A percentile compares a stretch with the other conserved stretches of the same genome.
These are phyloP conservation scores for Passalora sequoiae DNA, from an alignment of 2,329 filamentous ascomycete species.

Conservation along the genomic window DNA sequence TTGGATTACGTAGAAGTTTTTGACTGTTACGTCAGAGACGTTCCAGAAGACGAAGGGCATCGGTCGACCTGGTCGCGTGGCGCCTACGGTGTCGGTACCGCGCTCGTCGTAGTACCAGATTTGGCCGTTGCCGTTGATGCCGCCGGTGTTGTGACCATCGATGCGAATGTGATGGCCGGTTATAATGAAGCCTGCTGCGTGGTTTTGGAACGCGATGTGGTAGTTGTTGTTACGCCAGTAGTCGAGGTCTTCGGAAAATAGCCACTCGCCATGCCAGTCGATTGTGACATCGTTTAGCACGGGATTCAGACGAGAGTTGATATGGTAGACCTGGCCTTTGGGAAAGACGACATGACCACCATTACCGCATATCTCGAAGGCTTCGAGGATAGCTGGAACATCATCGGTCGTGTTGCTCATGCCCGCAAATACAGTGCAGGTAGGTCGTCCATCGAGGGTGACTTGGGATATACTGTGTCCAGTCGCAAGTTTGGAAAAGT, in stretches of 20 bases:
- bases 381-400: constrained; percentile 39
- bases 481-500: not conserved
- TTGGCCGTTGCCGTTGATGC: constrained; percentile 52
- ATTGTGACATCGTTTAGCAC: constrained; percentile 45
- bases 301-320: constrained; percentile 48
- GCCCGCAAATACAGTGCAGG: not conserved
- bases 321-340: constrained; percentile 47
- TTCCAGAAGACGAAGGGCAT: constrained; percentile 59
- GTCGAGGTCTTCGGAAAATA: constrained; percentile 47
- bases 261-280: constrained; percentile 52
- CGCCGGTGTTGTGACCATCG: constrained; percentile 49
- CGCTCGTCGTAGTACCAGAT: constrained; percentile 50
- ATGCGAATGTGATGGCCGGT: constrained; percentile 49
- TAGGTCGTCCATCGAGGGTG: not conserved
- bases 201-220: constrained; percentile 52
- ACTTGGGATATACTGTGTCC: not conserved
- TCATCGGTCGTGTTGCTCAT: constrained; percentile 27
- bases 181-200: constrained; percentile 50
- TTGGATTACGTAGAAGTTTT: constrained; percentile 49
- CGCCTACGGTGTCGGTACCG: constrained; percentile 24
- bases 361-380: constrained; percentile 38
- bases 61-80: constrained; percentile 48
- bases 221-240: constrained; percentile 53
- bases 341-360: constrained; percentile 49
- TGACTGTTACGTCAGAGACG: constrained; percentile 50